Conservation (phyloP, 345 rosid species). For the Linum lewisii region DNA sequence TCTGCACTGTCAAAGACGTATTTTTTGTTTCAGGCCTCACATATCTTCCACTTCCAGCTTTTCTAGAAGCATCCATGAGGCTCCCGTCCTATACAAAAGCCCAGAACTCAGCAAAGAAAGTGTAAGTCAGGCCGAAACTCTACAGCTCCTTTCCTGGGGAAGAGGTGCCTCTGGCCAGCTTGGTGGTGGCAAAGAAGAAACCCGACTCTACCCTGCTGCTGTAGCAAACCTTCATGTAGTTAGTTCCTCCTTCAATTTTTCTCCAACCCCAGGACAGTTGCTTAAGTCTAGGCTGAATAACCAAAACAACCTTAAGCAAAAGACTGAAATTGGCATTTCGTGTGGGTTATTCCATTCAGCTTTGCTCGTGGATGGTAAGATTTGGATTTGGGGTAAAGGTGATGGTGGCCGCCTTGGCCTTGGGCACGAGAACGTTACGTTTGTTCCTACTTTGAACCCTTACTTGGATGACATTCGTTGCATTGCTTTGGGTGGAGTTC, state of each 20-base stretch:
- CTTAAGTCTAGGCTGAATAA: not conserved
- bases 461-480: slow-evolving; percentile 39
- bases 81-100: slow-evolving; percentile 36
- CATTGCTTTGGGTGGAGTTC: slow-evolving; percentile 78
- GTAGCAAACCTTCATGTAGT: slow-evolving; percentile 42
- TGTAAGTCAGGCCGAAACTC: slow-evolving; percentile 18
- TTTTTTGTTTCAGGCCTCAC: not conserved
- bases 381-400: slow-evolving; percentile 94
- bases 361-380: slow-evolving; percentile 42
- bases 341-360: slow-evolving; percentile 85
- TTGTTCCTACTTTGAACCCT: slow-evolving; percentile 62
- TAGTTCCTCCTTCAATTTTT: slow-evolving; percentile 35
- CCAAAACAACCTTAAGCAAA: not conserved
- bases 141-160: slow-evolving; percentile 87
- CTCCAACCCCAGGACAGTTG: slow-evolving; percentile 50
- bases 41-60: not conserved
- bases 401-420: slow-evolving; percentile 90
- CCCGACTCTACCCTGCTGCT: slow-evolving; percentile 58
- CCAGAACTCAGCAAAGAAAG: slow-evolving; percentile 26
- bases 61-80: not conserved
- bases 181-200: slow-evolving; percentile 81
- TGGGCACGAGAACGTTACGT: slow-evolving; percentile 67
- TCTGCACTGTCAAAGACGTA: not conserved
- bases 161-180: slow-evolving; percentile 91
- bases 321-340: slow-evolving; percentile 46